Evolutionary conservation across 768 basidiomycete genomes (phyloP), one percentile per base, ranked within the genome.

Genomic region (Phylloporus sp.): DNA sequence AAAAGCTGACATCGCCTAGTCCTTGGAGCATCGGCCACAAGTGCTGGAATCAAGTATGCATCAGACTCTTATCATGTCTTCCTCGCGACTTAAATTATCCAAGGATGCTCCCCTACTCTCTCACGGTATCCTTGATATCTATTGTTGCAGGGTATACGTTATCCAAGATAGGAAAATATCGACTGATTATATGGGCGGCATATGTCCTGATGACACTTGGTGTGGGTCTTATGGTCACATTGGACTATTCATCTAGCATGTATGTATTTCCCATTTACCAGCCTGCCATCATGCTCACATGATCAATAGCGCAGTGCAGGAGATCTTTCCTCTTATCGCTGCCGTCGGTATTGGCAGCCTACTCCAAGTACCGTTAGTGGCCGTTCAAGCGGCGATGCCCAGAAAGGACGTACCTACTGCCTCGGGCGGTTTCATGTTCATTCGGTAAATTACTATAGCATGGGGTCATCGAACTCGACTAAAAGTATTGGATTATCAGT

Each of bases 401-500:
- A 58, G 87, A n/a, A 82, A 81, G 55, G 87, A 91, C 53, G 88
- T 91, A 86, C 86, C 89, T 3, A 89, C 89, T 2, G 81, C 80
- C 42, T 88, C 89, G 0, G 70, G 77, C 1, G 79, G 81, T 0
- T 85, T 84, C 58, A 77, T 78, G 17, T 83, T 92, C 58, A 68
- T 91, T 53, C 75, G 84, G 79, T 82, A 60, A 23, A 66, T 32
- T 9, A n/a, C 17, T 17, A 6, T 29, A 15, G 28, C 28, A 6
- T 14, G 6, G 5, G 13, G 29, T 38, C 6, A 6, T 22, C 3
- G 36, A 17, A 8, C 29, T 35, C 3, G 29, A 39, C 48, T 43
- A 15, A 52, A n/a, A 17, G 29, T 27, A 37, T 28, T 27, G 48
- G 28, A 34, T 35, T 34, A 52, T 18, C 35, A 84, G 85, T 50